Evolutionary conservation across 2,329 filamentous ascomycete genomes (phyloP).

Genomic region (Fusarium liriodendri): DNA sequence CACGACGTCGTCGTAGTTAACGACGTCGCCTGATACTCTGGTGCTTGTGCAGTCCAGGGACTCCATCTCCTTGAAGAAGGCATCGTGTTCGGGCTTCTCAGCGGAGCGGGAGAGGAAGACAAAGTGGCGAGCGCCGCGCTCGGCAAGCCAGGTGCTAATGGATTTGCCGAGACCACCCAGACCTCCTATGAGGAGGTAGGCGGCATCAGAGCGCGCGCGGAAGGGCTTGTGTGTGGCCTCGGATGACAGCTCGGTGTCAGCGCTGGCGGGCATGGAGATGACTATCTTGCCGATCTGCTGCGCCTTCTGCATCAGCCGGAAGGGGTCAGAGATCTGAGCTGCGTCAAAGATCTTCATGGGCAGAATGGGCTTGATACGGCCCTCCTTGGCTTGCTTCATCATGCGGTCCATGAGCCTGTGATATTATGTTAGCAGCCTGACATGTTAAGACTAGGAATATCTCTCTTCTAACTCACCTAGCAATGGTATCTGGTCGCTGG

Average conservation of each 20-base stretch:
- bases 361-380: conserved; percentile 7
- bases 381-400: conserved; percentile 1
- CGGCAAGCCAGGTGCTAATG: conserved; percentile 8
- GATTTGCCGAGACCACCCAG: conserved; percentile 13
- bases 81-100: neutral
- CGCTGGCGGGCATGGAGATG: neutral
- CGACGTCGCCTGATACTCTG: too few relatives aligned
- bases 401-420: neutral
- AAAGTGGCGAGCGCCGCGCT: conserved; percentile 9
- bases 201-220: conserved; percentile 6
- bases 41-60: too few relatives aligned
- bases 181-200: conserved; percentile 40
- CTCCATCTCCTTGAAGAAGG: neutral
- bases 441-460: neutral
- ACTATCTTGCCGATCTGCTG: conserved; percentile 18
- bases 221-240: neutral
- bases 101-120: conserved; percentile 13
- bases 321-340: conserved; percentile 5
- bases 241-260: neutral
- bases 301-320: conserved; percentile 13
- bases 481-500: neutral
- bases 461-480: neutral
- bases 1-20: too few relatives aligned
- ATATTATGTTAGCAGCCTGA: too few relatives aligned
- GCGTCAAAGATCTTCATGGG: neutral